Evolutionary conservation across 768 basidiomycete genomes (phyloP), one percentile per base, ranked within the genome.

Genomic region (Mycena metata): DNA sequence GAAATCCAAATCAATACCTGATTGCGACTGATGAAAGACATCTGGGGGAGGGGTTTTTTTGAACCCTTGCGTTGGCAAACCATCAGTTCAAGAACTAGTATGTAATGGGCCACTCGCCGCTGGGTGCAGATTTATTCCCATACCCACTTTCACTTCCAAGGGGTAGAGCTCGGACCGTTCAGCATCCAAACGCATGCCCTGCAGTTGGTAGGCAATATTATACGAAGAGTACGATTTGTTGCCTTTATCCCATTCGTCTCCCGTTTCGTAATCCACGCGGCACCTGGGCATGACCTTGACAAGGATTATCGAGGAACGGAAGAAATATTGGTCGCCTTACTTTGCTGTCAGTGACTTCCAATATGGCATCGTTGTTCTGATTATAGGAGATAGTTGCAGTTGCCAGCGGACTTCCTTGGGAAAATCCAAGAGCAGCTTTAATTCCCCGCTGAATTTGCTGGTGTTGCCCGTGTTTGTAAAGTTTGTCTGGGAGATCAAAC

Each of bases 121-220:
- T n/a, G n/a, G n/a, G n/a, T n/a, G n/a, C n/a, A n/a, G 17, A 39
- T 64, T 64, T 26, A 64, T 64, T 3, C 62, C 62, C 54, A 64
- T 64, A 1, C 62, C 62, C 9, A 64, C 50, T 36, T 46, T 55
- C 13, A 64, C 43, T n/a, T 64, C 42, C 33, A 64, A 36, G 45
- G 62, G 62, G 30, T 47, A 30, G 10, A 11, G 17, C 13, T 54
- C 12, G 0, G n/a, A 2, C 0, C 19, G 62, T 5, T 47, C 43
- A 7, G 21, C 23, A 49, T 64, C 41, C 15, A 56, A 30, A 23
- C n/a, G 36, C 41, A 6, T 3, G 30, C 6, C 6, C 30, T 30
- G 30, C 3, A 30, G 3, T 6, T 30, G 30, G 30, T 30, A 30
- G 6, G 30, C 30, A 30, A 30, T 6, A 30, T 30, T 30, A 30